These are phyloP conservation scores for Polygonum aviculare DNA, from an alignment of 148 eudicot species.

Conservation along the genomic window DNA sequence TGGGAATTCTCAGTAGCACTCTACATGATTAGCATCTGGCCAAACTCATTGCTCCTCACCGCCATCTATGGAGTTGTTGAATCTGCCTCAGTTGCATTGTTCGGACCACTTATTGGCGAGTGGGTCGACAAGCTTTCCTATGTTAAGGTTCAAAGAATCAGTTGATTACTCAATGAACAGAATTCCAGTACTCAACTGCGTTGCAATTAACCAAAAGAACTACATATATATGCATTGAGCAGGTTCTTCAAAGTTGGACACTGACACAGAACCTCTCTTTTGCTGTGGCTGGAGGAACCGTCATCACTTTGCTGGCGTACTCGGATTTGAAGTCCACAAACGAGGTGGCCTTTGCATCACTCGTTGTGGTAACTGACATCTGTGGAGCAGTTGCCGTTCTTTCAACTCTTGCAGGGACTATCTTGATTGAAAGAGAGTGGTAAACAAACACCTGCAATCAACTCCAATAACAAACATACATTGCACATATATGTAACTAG, in stretches of 20 bases:
- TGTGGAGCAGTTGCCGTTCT: conserved; percentile 85
- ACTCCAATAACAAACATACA: background rate
- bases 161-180: background rate
- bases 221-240: conserved; percentile 4
- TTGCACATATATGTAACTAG: background rate
- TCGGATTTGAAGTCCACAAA: conserved; percentile 33
- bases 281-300: conserved; percentile 68
- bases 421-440: conserved; percentile 97
- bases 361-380: conserved; percentile 44
- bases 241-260: conserved; percentile 78
- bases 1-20: conserved; percentile 95
- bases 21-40: conserved; percentile 86
- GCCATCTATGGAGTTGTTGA: conserved; percentile 87
- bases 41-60: conserved; percentile 69
- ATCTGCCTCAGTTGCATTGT: conserved; percentile 55
- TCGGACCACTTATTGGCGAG: conserved; percentile 79
- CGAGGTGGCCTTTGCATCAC: conserved; percentile 28
- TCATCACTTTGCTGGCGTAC: conserved; percentile 37
- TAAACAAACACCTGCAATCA: conserved; percentile 14
- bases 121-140: conserved; percentile 54
- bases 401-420: conserved; percentile 92
- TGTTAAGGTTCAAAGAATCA: conserved; percentile 37
- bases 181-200: background rate
- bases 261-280: conserved; percentile 68
- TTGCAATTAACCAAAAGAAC: background rate